Evolutionary conservation across 768 basidiomycete genomes (phyloP).

Genomic region (Lyophyllum shimeji): DNA sequence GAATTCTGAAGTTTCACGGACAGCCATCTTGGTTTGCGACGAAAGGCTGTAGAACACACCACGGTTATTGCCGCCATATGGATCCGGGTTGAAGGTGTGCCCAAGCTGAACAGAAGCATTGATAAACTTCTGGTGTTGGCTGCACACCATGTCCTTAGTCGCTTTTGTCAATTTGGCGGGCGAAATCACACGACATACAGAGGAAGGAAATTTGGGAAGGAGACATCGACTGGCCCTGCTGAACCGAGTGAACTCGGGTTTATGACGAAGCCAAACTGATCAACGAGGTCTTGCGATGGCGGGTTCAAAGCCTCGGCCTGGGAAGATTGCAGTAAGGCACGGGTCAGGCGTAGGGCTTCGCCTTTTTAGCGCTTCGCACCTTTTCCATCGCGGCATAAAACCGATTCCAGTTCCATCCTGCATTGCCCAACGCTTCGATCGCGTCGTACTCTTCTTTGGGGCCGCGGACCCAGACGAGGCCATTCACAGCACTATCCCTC

Average conservation of each 20-base stretch:
- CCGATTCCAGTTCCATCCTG: constrained; percentile 36
- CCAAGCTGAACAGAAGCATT: constrained; percentile 31
- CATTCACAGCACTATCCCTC: constrained; percentile 37
- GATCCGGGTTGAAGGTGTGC: constrained; percentile 27
- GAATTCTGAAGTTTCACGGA: constrained; percentile 30
- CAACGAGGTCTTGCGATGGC: constrained; percentile 18
- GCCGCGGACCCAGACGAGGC: constrained; percentile 33
- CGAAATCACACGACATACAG: constrained; percentile 16
- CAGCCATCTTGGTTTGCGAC: constrained; percentile 21
- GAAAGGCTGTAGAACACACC: constrained; percentile 27
- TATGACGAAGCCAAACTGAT: constrained; percentile 24
- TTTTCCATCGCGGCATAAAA: constrained; percentile 34
- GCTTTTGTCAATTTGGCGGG: not conserved
- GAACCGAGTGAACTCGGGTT: constrained; percentile 22
- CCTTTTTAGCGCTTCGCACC: constrained; percentile 7
- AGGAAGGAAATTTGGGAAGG: constrained; percentile 29
- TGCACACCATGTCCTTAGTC: constrained; percentile 4
- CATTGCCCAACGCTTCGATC: constrained; percentile 23
- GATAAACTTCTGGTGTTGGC: constrained; percentile 29
- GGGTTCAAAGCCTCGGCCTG: constrained; percentile 28
- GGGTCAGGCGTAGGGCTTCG: not conserved
- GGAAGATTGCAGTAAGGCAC: not conserved
- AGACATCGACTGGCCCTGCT: constrained; percentile 26
- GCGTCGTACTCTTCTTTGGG: constrained; percentile 30
- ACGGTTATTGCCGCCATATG: constrained; percentile 27